Conservation (phyloP, 805 yeast species). For the Lachancea waltii region DNA sequence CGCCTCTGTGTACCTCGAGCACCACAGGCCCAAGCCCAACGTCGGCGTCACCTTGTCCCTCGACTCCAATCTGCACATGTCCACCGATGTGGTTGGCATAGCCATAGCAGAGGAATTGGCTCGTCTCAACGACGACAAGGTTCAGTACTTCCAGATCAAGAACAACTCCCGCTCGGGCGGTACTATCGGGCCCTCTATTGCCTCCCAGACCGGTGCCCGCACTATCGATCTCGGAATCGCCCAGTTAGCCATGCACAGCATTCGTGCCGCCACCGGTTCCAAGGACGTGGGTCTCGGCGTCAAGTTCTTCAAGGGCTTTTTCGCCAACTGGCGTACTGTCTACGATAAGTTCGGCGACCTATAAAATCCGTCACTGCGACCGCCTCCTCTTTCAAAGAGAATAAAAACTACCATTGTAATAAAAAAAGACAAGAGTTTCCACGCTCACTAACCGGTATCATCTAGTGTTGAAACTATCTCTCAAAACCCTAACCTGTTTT, state of each 20-base stretch:
- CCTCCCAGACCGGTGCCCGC: slow-evolving; percentile 62
- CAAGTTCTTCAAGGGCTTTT: slow-evolving; percentile 66
- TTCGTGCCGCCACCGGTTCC: slow-evolving; percentile 74
- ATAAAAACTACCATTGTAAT: too few relatives aligned
- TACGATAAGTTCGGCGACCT: slow-evolving; percentile 48
- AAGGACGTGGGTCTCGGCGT: slow-evolving; percentile 71
- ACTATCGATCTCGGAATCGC: slow-evolving; percentile 80
- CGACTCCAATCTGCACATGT: slow-evolving; percentile 79
- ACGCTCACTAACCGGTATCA: too few relatives aligned
- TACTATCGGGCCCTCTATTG: slow-evolving; percentile 72
- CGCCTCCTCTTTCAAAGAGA: too few relatives aligned
- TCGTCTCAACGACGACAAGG: slow-evolving; percentile 49
- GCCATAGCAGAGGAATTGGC: slow-evolving; percentile 70
- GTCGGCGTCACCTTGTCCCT: slow-evolving; percentile 63
- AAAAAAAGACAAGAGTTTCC: too few relatives aligned
- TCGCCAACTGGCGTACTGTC: slow-evolving; percentile 56
- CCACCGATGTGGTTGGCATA: slow-evolving; percentile 69
- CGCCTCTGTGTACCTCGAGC: slow-evolving; percentile 56
- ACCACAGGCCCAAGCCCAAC: slow-evolving; percentile 77
- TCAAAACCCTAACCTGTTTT: too few relatives aligned
- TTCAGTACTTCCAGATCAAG: slow-evolving; percentile 82
- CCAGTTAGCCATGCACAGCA: slow-evolving; percentile 81
- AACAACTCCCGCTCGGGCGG: slow-evolving; percentile 85
- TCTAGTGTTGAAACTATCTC: too few relatives aligned
- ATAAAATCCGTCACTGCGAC: too few relatives aligned